Conservation (phyloP, 1,284 basidiomycete species). For the Peniophora sp. region DNA sequence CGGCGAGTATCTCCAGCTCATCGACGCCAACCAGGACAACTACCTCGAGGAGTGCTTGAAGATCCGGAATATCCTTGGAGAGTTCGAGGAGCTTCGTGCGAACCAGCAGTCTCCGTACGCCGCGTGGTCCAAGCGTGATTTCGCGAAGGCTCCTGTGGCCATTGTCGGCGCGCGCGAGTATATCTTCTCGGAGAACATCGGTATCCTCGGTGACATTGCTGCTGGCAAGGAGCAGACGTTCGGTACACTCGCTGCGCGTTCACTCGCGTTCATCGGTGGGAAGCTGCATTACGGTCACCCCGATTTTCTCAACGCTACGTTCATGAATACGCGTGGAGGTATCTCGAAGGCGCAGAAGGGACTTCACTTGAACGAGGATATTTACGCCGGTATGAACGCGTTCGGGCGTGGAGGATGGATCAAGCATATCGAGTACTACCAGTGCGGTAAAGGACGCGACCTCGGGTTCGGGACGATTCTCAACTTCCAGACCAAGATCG, state of each 20-base stretch:
- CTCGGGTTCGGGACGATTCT: slow-evolving; percentile 98
- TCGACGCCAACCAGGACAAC: slow-evolving; percentile 99
- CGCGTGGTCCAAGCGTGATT: slow-evolving; percentile 81
- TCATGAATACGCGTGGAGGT: slow-evolving; percentile 98
- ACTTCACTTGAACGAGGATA: slow-evolving; percentile 97
- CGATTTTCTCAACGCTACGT: slow-evolving; percentile 97
- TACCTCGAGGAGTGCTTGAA: slow-evolving; percentile 99
- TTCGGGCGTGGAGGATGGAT: slow-evolving; percentile 95
- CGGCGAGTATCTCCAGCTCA: slow-evolving; percentile 97
- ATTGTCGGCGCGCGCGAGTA: slow-evolving; percentile 99
- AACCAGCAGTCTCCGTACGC: slow-evolving; percentile 90
- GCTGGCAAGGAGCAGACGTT: slow-evolving; percentile 99
- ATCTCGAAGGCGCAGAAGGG: slow-evolving; percentile 99
- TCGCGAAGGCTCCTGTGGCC: slow-evolving; percentile 85
- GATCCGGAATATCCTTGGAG: slow-evolving; percentile 96
- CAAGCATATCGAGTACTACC: slow-evolving; percentile 99
- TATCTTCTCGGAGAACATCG: slow-evolving; percentile 99
- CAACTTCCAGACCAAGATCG: slow-evolving; percentile 99
- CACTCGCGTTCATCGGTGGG: slow-evolving; percentile 95
- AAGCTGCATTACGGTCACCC: slow-evolving; percentile 99
- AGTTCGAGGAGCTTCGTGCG: slow-evolving; percentile 92
- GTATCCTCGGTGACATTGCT: slow-evolving; percentile 96
- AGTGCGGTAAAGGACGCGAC: slow-evolving; percentile 98
- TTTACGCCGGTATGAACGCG: slow-evolving; percentile 98
- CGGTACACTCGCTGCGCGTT: slow-evolving; percentile 92